These are phyloP conservation scores for Lactifluus subvellereus DNA, from an alignment of 768 basidiomycete species.

Conservation along the genomic window DNA sequence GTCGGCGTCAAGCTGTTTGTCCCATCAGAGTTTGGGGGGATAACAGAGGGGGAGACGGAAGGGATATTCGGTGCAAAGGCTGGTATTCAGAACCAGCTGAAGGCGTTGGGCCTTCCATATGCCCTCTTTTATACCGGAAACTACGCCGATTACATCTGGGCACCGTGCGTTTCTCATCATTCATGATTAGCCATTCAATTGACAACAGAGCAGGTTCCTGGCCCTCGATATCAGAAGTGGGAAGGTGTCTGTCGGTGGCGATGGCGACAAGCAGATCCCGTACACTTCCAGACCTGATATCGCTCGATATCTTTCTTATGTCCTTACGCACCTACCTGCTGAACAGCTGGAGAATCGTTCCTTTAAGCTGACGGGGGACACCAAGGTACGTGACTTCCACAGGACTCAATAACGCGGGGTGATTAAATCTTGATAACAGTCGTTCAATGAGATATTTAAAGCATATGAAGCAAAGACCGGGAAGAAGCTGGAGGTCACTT, in stretches of 20 bases:
- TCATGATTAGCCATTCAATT: neutral
- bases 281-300: conserved; percentile 24
- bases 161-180: neutral
- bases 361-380: conserved; percentile 16
- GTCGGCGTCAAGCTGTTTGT: conserved; percentile 31
- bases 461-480: conserved; percentile 21
- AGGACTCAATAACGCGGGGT: neutral
- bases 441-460: conserved; percentile 23
- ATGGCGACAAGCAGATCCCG: conserved; percentile 16
- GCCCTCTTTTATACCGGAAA: conserved; percentile 23
- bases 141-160: conserved; percentile 15
- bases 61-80: conserved; percentile 13
- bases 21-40: conserved; percentile 30
- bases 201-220: neutral
- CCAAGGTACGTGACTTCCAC: neutral
- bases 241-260: conserved; percentile 21
- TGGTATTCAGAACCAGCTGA: conserved; percentile 5
- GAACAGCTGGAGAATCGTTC: conserved; percentile 13
- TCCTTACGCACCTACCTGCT: conserved; percentile 17
- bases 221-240: conserved; percentile 19
- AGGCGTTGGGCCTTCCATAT: conserved; percentile 13
- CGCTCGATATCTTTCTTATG: conserved; percentile 24
- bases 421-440: neutral
- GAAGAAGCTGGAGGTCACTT: conserved; percentile 23
- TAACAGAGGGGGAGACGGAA: conserved; percentile 13